Evolutionary conservation across 352 stramenopile genomes (phyloP).

Genomic region (Saprolegnia diclina): DNA sequence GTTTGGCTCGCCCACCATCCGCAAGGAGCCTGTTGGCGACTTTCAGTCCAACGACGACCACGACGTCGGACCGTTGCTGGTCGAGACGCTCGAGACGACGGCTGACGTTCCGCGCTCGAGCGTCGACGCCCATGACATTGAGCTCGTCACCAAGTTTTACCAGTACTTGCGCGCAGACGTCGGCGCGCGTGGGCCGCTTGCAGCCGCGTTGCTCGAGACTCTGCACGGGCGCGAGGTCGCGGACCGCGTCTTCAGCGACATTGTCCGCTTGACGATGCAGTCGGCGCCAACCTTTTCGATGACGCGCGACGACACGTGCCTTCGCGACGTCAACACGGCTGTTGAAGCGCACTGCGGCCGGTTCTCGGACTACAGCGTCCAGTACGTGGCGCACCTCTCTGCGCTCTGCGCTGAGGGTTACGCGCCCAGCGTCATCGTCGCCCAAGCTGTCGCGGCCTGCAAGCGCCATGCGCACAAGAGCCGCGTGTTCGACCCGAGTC

Average conservation of each 20-base stretch:
- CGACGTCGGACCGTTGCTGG: not conserved
- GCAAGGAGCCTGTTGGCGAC: constrained; percentile 73
- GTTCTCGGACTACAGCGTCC: constrained; percentile 24
- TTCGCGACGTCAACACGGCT: not conserved
- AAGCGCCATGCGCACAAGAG: constrained; percentile 3
- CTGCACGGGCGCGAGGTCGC: constrained; percentile 45
- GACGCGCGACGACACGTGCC: constrained; percentile 8
- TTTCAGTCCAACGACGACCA: constrained; percentile 78
- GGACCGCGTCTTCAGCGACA: constrained; percentile 53
- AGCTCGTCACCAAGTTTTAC: constrained; percentile 73
- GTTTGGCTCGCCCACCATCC: constrained; percentile 56
- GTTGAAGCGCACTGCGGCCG: not conserved
- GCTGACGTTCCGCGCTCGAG: not conserved
- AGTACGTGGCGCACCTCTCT: not conserved
- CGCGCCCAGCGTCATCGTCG: not conserved
- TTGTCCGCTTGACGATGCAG: constrained; percentile 27
- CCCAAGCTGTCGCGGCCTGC: not conserved
- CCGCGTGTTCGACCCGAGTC: not conserved
- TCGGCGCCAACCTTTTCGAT: not conserved
- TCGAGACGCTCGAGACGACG: not conserved
- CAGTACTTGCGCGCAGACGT: constrained; percentile 51
- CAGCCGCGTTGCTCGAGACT: constrained; percentile 37
- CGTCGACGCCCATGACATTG: constrained; percentile 60
- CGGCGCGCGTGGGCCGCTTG: constrained; percentile 33
- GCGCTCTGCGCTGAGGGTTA: constrained; percentile 2